These are phyloP conservation scores for Dichotomocladium elegans DNA, from an alignment of 371 early-diverging fungal genomes.

Conservation along the genomic window DNA sequence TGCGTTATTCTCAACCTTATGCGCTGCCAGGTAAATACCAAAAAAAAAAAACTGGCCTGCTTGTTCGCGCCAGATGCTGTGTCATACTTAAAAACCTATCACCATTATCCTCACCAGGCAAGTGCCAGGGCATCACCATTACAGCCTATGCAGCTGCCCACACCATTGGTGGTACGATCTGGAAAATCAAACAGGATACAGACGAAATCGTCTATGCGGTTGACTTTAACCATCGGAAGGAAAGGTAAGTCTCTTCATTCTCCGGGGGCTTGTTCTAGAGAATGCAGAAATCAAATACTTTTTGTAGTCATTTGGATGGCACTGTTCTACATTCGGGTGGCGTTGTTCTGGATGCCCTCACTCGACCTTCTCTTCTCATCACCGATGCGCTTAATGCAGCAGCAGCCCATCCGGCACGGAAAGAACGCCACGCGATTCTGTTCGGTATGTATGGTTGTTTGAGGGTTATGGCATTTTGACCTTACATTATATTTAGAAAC, in stretches of 20 bases:
- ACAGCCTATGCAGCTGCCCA: slow-evolving; percentile 96
- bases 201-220: slow-evolving; percentile 95
- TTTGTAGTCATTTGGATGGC: slow-evolving; percentile 77
- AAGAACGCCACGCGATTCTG: slow-evolving; percentile 70
- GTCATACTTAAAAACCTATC: not conserved
- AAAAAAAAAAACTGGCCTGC: not conserved
- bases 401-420: slow-evolving; percentile 66
- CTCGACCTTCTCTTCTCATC: slow-evolving; percentile 84
- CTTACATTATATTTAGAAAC: slow-evolving; percentile 42
- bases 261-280: no score
- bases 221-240: slow-evolving; percentile 94
- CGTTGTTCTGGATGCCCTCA: slow-evolving; percentile 68
- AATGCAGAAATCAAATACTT: not conserved
- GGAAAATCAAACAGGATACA: slow-evolving; percentile 93
- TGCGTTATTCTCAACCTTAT: slow-evolving; percentile 93
- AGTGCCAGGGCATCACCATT: slow-evolving; percentile 84
- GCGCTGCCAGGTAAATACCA: slow-evolving; percentile 60
- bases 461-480: no score
- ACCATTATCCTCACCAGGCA: slow-evolving; percentile 44
- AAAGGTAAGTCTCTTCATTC: slow-evolving; percentile 62
- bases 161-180: slow-evolving; percentile 96
- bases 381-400: slow-evolving; percentile 84
- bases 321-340: slow-evolving; percentile 73
- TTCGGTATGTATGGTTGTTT: slow-evolving; percentile 51
- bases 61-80: not conserved